Conservation (phyloP, 1,284 basidiomycete species). For the Phellopilus nigrolimitatus region DNA sequence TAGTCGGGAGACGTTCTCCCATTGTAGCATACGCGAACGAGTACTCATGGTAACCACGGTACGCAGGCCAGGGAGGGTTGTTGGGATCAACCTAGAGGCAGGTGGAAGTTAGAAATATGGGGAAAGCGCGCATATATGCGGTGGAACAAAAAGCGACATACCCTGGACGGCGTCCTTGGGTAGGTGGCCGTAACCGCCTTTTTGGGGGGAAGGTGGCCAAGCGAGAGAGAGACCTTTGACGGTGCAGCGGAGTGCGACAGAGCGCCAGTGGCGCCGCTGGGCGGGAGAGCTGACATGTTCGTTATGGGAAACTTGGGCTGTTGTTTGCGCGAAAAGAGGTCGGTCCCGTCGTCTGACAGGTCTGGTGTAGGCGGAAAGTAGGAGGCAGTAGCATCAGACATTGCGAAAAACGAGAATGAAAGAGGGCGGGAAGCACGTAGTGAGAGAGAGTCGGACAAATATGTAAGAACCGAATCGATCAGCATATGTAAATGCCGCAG, state of each 20-base stretch:
- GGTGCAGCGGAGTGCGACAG: constrained; percentile 34
- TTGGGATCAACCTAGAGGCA: constrained; percentile 71
- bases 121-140: not conserved
- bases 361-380: constrained; percentile 20
- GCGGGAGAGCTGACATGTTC: constrained; percentile 5
- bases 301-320: constrained; percentile 7
- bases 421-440: not conserved
- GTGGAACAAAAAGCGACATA: constrained; percentile 29
- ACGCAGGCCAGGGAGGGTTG: constrained; percentile 96
- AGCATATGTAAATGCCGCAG: not conserved
- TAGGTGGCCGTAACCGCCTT: constrained; percentile 63
- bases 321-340: not conserved
- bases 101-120: constrained; percentile 3
- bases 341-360: constrained; percentile 3
- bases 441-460: not conserved
- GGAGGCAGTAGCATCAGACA: constrained; percentile 9
- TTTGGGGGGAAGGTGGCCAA: constrained; percentile 68
- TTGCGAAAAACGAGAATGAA: constrained; percentile 1
- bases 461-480: not conserved
- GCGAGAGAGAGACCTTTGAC: constrained; percentile 58
- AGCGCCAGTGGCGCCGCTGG: not conserved
- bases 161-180: constrained; percentile 69
- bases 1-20: constrained; percentile 92
- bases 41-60: constrained; percentile 93
- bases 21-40: constrained; percentile 93